These are phyloP conservation scores for Pyricularia grisea DNA, from an alignment of 2,329 filamentous ascomycete genomes.

Conservation along the genomic window DNA sequence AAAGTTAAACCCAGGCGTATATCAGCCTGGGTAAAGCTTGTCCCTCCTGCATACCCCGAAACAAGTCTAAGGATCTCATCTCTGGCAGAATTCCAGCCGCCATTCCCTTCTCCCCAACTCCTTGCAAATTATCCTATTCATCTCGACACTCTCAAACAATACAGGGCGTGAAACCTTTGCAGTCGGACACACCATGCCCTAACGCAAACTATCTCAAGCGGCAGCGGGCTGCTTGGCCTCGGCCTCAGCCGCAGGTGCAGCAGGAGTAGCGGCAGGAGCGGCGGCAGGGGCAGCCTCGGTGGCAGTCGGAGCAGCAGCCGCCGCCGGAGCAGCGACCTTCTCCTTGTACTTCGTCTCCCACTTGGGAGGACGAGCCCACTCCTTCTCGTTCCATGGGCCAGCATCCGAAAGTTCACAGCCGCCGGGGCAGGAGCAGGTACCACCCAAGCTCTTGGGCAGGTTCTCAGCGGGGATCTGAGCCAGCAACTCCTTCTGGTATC, in stretches of 20 bases:
- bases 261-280: slow-evolving; percentile 20
- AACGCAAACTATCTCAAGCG: not conserved
- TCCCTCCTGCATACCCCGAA: not conserved
- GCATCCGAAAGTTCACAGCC: slow-evolving; percentile 82
- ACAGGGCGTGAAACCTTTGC: not conserved
- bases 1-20: not conserved
- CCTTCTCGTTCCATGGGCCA: slow-evolving; percentile 74
- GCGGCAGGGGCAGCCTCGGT: slow-evolving; percentile 22
- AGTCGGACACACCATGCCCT: not conserved
- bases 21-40: not conserved
- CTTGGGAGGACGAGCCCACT: slow-evolving; percentile 58
- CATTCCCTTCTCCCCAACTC: not conserved
- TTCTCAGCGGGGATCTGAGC: slow-evolving; percentile 83
- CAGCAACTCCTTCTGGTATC: slow-evolving; percentile 78
- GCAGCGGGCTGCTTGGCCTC: not conserved
- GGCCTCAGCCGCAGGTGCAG: slow-evolving; percentile 6
- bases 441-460: slow-evolving; percentile 78
- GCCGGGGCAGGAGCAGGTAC: slow-evolving; percentile 69
- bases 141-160: not conserved
- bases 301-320: slow-evolving; percentile 20
- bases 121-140: not conserved
- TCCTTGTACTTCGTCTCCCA: slow-evolving; percentile 40
- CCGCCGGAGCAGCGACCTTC: slow-evolving; percentile 14
- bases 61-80: not conserved
- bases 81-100: not conserved